A percentile compares a stretch with the other conserved stretches of the same genome.
Conservation (phyloP, 305 asterid genomes). For the Fraxinus ornus region DNA sequence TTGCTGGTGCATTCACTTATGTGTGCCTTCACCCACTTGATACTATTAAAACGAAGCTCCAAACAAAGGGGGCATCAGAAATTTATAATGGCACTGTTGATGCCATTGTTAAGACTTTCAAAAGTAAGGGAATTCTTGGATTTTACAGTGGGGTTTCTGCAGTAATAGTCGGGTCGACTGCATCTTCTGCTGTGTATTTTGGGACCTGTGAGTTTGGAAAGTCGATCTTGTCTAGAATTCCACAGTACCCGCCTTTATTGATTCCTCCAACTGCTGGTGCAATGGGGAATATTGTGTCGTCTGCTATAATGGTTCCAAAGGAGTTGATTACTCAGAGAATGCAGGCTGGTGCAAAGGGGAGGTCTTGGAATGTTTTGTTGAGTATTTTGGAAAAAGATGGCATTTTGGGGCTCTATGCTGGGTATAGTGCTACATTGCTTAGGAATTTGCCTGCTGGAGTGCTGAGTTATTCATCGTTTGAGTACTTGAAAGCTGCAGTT, state of each 20-base stretch:
- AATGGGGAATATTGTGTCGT: conserved; percentile 90
- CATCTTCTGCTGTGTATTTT: conserved; percentile 92
- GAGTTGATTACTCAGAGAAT: conserved; percentile 90
- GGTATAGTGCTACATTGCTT: conserved; percentile 88
- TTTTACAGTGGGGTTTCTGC: conserved; percentile 93
- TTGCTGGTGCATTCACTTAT: conserved; percentile 94
- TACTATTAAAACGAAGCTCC: conserved; percentile 92
- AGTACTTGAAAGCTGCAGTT: conserved; percentile 82
- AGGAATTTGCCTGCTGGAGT: conserved; percentile 96
- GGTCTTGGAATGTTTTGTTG: conserved; percentile 84
- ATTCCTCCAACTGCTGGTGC: conserved; percentile 98
- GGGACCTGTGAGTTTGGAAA: conserved; percentile 98
- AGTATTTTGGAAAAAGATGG: conserved; percentile 87
- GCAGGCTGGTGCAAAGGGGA: conserved; percentile 96
- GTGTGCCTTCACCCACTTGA: conserved; percentile 93
- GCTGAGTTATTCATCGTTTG: conserved; percentile 88
- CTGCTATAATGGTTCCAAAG: conserved; percentile 96
- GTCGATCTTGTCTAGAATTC: conserved; percentile 63
- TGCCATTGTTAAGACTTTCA: conserved; percentile 76
- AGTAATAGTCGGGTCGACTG: conserved; percentile 89
- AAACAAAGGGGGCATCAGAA: conserved; percentile 88
- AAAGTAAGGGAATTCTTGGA: conserved; percentile 69
- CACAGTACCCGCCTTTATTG: conserved; percentile 54
- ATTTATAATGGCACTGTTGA: conserved; percentile 75
- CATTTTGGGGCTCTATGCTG: conserved; percentile 79